These are phyloP conservation scores for Sungouiella blattae DNA, from an alignment of 805 yeast genomes.

Conservation along the genomic window DNA sequence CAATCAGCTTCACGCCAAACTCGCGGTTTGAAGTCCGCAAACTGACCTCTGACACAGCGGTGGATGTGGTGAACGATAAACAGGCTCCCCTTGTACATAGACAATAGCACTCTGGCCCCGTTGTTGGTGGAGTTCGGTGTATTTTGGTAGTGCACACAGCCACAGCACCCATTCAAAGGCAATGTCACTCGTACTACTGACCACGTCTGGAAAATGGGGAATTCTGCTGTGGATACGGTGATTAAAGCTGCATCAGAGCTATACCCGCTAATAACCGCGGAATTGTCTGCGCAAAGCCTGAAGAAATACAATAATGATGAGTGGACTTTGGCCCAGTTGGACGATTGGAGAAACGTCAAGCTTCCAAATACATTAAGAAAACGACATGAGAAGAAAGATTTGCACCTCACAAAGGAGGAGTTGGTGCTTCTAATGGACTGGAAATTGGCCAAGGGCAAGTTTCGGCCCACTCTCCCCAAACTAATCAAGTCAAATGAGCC, in stretches of 20 bases:
- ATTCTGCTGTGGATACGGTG: neutral
- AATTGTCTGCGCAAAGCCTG: conserved; percentile 23
- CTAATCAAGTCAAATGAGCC: conserved; percentile 36
- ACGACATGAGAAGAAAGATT: conserved; percentile 18
- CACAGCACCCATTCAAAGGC: too few relatives aligned
- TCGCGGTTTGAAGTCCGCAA: conserved; percentile 22
- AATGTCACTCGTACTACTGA: too few relatives aligned
- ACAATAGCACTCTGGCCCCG: too few relatives aligned
- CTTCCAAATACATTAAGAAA: conserved; percentile 26
- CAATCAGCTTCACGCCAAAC: conserved; percentile 51
- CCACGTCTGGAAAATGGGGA: too few relatives aligned
- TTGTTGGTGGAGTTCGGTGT: too few relatives aligned
- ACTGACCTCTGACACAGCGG: conserved; percentile 11
- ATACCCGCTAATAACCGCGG: conserved; percentile 25
- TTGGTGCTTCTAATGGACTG: conserved; percentile 44
- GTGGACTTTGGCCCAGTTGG: conserved; percentile 32
- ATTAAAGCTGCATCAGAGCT: conserved; percentile 12
- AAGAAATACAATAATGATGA: conserved; percentile 22
- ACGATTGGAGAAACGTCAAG: conserved; percentile 31
- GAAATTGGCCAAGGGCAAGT: conserved; percentile 43
- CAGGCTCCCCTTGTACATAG: neutral
- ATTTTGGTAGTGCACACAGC: too few relatives aligned
- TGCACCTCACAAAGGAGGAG: conserved; percentile 36
- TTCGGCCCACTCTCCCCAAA: conserved; percentile 42
- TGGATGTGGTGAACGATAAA: conserved; percentile 8